phyloP scores from a whole-genome alignment of 768 basidiomycete genomes.

The Hysterangium stoloniferum region DNA sequence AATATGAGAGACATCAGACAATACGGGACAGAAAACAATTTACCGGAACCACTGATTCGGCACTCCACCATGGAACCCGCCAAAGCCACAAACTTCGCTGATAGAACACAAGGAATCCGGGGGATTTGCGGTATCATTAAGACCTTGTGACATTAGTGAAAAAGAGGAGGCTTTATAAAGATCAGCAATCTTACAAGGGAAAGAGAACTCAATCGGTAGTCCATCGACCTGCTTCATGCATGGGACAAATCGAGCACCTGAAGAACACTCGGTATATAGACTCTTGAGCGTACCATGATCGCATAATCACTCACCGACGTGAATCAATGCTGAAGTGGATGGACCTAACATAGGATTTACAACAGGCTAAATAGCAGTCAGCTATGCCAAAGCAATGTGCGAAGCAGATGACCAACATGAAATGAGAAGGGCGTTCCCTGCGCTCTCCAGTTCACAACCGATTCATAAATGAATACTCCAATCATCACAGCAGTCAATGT shows the following conservation, averaged over 20 bases:
- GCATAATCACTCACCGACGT: slow-evolving; percentile 55
- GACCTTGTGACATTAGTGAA: slow-evolving; percentile 34
- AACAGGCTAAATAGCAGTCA: slow-evolving; percentile 43
- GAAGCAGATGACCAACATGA: slow-evolving; percentile 51
- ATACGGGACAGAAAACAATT: slow-evolving; percentile 15
- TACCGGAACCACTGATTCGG: slow-evolving; percentile 55
- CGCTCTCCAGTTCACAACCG: slow-evolving; percentile 62
- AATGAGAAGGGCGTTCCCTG: slow-evolving; percentile 84
- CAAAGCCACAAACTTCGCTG: slow-evolving; percentile 83
- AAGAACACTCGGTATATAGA: slow-evolving; percentile 19
- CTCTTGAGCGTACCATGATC: too few species aligned
- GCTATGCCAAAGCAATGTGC: slow-evolving; percentile 8
- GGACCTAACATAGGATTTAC: slow-evolving; percentile 93
- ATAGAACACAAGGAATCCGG: slow-evolving; percentile 62
- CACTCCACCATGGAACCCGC: slow-evolving; percentile 45
- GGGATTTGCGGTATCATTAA: slow-evolving; percentile 82
- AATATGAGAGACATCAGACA: slow-evolving; percentile 2
- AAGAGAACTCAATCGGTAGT: slow-evolving; percentile 43
- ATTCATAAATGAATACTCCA: slow-evolving; percentile 75
- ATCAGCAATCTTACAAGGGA: slow-evolving; percentile 45
- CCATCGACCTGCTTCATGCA: slow-evolving; percentile 74
- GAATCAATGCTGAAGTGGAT: slow-evolving; percentile 72
- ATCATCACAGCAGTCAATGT: slow-evolving; percentile 45
- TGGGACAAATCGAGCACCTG: slow-evolving; percentile 77
- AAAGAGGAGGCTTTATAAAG: neutral